Evolutionary conservation across 140 eudicot genomes (phyloP).

Genomic region (Ambrosia hybrid): DNA sequence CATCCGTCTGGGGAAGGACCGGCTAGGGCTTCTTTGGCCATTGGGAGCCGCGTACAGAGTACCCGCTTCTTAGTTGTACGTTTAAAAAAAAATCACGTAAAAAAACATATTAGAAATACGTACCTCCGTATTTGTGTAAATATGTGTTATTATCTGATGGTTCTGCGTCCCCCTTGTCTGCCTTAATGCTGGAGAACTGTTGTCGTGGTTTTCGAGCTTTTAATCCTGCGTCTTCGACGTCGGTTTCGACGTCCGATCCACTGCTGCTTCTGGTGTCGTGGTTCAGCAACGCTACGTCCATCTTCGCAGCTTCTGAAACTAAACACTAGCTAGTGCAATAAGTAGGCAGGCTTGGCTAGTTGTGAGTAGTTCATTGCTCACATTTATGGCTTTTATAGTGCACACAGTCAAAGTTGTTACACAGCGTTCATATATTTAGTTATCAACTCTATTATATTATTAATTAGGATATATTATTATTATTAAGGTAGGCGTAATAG

Average conservation of each 20-base stretch:
- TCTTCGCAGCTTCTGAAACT: slow-evolving; percentile 13
- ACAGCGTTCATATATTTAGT: slow-evolving; percentile 15
- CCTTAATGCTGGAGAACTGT: slow-evolving; percentile 23
- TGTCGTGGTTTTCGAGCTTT: slow-evolving; percentile 13
- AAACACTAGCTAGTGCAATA: slow-evolving; percentile 1
- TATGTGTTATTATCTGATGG: slow-evolving; percentile 15
- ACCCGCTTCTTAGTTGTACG: too few relatives aligned
- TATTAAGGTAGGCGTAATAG: too few relatives aligned
- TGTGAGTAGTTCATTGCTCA: slow-evolving; percentile 9
- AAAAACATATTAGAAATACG: not conserved
- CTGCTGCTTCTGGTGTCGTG: not conserved
- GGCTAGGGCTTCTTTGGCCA: too few relatives aligned
- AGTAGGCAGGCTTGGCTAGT: not conserved
- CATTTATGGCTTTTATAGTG: slow-evolving; percentile 34
- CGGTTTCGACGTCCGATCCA: slow-evolving; percentile 13
- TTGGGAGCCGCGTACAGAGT: too few relatives aligned
- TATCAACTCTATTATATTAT: not conserved
- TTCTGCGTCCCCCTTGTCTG: slow-evolving; percentile 12
- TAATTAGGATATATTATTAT: not conserved
- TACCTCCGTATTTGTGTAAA: slow-evolving; percentile 33
- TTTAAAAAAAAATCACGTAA: not conserved
- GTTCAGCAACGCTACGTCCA: slow-evolving; percentile 27
- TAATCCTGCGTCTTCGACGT: slow-evolving; percentile 30
- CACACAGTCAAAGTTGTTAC: slow-evolving; percentile 16
- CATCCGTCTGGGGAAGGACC: too few relatives aligned